Conservation (phyloP, 2,329 filamentous ascomycete genomes). For the Trichophyton rubrum region DNA sequence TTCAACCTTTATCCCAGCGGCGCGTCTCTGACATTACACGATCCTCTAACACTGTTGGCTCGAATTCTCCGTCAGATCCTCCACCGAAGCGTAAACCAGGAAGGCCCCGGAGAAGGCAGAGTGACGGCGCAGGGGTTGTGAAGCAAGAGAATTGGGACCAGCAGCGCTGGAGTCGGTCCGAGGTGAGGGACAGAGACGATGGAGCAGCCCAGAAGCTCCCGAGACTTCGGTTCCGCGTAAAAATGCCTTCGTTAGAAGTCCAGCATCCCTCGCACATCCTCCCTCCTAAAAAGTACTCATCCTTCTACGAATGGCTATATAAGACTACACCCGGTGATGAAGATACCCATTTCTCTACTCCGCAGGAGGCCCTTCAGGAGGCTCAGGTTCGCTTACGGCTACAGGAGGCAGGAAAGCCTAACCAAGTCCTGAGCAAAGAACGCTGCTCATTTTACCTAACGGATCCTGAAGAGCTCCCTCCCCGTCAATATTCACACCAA, state of each 20-base stretch:
- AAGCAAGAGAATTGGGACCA: background rate
- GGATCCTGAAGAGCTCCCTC: constrained; percentile 60
- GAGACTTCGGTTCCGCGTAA: constrained; percentile 37
- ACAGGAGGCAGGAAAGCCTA: constrained; percentile 58
- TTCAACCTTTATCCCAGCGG: constrained; percentile 1
- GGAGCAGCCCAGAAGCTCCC: constrained; percentile 19
- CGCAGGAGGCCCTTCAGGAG: constrained; percentile 54
- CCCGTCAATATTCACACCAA: constrained; percentile 69
- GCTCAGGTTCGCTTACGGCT: constrained; percentile 57
- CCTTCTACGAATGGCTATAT: constrained; percentile 54
- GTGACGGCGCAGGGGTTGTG: background rate
- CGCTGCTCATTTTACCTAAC: constrained; percentile 61
- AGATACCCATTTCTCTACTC: constrained; percentile 37
- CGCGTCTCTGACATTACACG: background rate
- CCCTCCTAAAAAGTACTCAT: constrained; percentile 34
- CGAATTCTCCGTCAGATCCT: background rate
- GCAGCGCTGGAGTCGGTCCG: background rate
- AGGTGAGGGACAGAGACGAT: constrained; percentile 11
- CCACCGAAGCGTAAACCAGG: background rate
- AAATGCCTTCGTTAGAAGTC: constrained; percentile 38
- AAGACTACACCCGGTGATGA: constrained; percentile 36
- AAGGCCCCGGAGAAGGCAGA: background rate
- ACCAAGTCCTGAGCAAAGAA: constrained; percentile 59
- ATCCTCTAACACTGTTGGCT: background rate
- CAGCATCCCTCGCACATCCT: constrained; percentile 42